A percentile compares a stretch with the other conserved stretches of the same genome.
phyloP scores from a whole-genome alignment of 2,329 filamentous ascomycete species.

The Cylindrodendrum hubeiense region DNA sequence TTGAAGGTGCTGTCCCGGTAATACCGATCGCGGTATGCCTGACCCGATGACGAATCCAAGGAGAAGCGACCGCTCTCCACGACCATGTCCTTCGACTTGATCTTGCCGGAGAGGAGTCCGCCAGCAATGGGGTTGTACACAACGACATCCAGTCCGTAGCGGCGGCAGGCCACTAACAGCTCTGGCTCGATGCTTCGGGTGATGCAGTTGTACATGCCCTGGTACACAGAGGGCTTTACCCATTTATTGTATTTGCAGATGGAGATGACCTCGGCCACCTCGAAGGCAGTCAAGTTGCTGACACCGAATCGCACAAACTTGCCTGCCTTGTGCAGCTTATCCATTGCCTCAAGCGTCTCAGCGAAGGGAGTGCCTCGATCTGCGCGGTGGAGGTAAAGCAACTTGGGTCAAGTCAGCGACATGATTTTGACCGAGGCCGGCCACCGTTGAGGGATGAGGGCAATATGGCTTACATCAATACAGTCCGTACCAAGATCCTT shows the following conservation, averaged over 20 bases:
- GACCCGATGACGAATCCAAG: constrained; percentile 64
- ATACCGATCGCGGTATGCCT: constrained; percentile 75
- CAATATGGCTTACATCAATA: constrained; percentile 69
- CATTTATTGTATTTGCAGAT: constrained; percentile 83
- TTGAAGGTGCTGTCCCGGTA: constrained; percentile 75
- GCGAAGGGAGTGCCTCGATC: constrained; percentile 79
- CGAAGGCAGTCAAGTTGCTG: constrained; percentile 87
- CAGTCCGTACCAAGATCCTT: constrained; percentile 78
- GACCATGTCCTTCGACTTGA: constrained; percentile 73
- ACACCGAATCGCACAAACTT: constrained; percentile 87
- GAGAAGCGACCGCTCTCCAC: constrained; percentile 80
- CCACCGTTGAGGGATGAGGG: neutral
- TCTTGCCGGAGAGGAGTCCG: constrained; percentile 84
- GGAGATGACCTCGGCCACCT: constrained; percentile 87
- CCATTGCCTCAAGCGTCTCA: constrained; percentile 81
- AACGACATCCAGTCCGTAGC: constrained; percentile 83
- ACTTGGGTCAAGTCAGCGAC: constrained; percentile 38
- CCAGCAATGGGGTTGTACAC: constrained; percentile 87
- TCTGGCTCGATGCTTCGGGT: constrained; percentile 82
- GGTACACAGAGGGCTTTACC: constrained; percentile 87
- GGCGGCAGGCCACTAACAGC: constrained; percentile 77
- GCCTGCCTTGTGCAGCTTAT: constrained; percentile 86
- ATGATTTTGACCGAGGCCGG: no score
- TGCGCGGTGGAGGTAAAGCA: constrained; percentile 55
- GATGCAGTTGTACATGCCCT: constrained; percentile 89